These are phyloP conservation scores for Sechiopsis laciniata DNA, from an alignment of 306 rosid genomes.

Conservation along the genomic window DNA sequence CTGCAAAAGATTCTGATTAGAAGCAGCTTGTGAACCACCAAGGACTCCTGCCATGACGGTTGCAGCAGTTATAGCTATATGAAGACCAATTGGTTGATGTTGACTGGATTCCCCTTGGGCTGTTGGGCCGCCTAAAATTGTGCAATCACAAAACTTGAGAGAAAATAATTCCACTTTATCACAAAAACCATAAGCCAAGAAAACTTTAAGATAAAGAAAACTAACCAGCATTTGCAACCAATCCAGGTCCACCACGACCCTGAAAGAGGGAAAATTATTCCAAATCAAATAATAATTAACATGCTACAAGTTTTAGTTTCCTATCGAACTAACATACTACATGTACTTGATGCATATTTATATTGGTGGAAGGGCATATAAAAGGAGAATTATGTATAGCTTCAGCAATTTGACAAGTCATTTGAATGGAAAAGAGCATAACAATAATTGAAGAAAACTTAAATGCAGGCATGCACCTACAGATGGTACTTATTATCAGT, in stretches of 20 bases:
- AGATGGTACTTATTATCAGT: neutral
- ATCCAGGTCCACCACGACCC: conserved; percentile 99
- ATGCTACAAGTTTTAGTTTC: neutral
- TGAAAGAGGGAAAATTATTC: conserved; percentile 30
- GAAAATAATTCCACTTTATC: conserved; percentile 20
- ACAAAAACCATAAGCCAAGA: conserved; percentile 23
- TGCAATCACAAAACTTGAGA: conserved; percentile 27
- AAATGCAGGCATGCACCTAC: conserved; percentile 1
- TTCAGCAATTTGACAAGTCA: neutral
- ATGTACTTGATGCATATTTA: neutral
- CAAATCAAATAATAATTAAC: neutral
- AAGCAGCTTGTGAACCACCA: conserved; percentile 71
- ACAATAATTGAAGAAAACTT: neutral
- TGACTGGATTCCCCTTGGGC: conserved; percentile 56
- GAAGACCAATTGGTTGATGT: conserved; percentile 93
- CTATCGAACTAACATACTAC: too few species aligned
- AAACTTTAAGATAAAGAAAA: conserved; percentile 25
- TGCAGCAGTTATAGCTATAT: conserved; percentile 78
- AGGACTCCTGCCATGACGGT: conserved; percentile 79
- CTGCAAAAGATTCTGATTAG: conserved; percentile 41
- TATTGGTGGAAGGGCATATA: conserved; percentile 6
- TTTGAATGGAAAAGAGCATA: neutral
- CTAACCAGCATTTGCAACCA: conserved; percentile 67
- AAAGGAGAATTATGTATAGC: neutral
- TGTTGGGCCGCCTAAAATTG: conserved; percentile 48